Evolutionary conservation across 1,284 basidiomycete species (phyloP).

Genomic region (Fomitopsis pinicola): DNA sequence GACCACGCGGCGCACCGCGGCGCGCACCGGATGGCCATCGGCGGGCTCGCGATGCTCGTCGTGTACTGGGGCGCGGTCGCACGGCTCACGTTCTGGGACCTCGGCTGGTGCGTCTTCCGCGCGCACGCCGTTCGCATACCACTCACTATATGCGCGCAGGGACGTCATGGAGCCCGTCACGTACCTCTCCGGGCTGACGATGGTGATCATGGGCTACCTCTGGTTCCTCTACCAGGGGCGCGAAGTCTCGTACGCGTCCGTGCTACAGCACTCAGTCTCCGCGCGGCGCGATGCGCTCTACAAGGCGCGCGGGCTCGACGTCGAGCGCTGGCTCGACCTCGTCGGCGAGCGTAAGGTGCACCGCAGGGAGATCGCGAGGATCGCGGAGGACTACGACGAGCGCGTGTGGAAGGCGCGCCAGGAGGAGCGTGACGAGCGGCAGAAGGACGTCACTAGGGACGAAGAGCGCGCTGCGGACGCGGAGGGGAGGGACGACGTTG

Average conservation of each 20-base stretch:
- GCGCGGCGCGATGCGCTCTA: conserved; percentile 55
- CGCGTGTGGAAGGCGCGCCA: conserved; percentile 31
- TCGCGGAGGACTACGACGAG: conserved; percentile 59
- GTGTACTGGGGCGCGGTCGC: conserved; percentile 63
- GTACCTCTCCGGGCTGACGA: conserved; percentile 57
- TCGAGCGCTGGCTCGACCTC: conserved; percentile 57
- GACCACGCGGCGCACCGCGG: conserved; percentile 54
- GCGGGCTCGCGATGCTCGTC: conserved; percentile 54
- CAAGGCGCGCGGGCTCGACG: conserved; percentile 54
- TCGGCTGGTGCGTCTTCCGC: conserved; percentile 39
- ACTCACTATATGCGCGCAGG: conserved; percentile 30
- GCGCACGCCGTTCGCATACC: neutral
- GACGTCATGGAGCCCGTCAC: conserved; percentile 71
- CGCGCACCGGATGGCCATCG: conserved; percentile 51
- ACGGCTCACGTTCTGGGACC: conserved; percentile 62
- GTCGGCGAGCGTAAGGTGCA: conserved; percentile 47
- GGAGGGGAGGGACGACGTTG: neutral
- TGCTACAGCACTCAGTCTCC: conserved; percentile 52
- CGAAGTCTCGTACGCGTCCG: conserved; percentile 65
- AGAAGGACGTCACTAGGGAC: neutral
- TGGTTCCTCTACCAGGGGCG: conserved; percentile 65
- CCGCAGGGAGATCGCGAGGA: conserved; percentile 49
- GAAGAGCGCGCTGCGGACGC: neutral
- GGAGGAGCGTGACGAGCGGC: conserved; percentile 16
- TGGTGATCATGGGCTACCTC: conserved; percentile 55